phyloP scores from a whole-genome alignment of 352 stramenopile species.

The Phytophthora sp. region DNA sequence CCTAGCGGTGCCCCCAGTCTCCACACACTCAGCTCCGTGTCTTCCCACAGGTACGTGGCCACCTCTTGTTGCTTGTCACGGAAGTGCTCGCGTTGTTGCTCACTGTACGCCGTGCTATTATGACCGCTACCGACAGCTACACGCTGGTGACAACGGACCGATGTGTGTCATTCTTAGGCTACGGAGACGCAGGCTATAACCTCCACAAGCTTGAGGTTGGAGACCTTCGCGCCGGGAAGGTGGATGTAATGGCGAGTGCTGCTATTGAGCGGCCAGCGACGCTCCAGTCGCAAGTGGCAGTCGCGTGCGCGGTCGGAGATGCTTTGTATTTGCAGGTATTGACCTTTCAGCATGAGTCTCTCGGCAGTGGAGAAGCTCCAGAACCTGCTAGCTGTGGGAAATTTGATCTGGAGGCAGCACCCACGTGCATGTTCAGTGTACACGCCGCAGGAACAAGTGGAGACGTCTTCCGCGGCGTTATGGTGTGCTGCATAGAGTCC shows the following conservation, averaged over 20 bases:
- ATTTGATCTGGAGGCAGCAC: conserved; percentile 66
- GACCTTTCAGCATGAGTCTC: conserved; percentile 8
- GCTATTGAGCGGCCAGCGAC: conserved; percentile 46
- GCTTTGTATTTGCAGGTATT: conserved; percentile 43
- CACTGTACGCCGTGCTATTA: background rate
- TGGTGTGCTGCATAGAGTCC: conserved; percentile 63
- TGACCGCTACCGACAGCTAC: conserved; percentile 35
- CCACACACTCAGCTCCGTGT: conserved; percentile 50
- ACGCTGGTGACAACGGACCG: conserved; percentile 77
- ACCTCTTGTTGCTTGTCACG: background rate
- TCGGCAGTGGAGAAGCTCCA: conserved; percentile 13
- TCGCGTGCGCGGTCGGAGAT: conserved; percentile 57
- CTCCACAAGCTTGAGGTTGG: conserved; percentile 47
- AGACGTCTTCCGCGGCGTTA: conserved; percentile 60
- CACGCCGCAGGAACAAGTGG: conserved; percentile 35
- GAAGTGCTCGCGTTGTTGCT: background rate
- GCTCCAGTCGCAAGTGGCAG: conserved; percentile 41
- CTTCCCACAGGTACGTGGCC: conserved; percentile 39
- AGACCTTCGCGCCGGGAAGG: conserved; percentile 25
- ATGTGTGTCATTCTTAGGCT: conserved; percentile 53
- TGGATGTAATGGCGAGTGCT: conserved; percentile 54
- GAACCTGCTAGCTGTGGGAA: conserved; percentile 29
- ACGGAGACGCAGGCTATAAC: conserved; percentile 42
- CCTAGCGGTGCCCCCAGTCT: conserved; percentile 57
- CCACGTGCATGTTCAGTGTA: conserved; percentile 58